Evolutionary conservation across 2,329 filamentous ascomycete species (phyloP), one percentile per base, ranked within the genome.

Genomic region (Trichoderma aggressivum): DNA sequence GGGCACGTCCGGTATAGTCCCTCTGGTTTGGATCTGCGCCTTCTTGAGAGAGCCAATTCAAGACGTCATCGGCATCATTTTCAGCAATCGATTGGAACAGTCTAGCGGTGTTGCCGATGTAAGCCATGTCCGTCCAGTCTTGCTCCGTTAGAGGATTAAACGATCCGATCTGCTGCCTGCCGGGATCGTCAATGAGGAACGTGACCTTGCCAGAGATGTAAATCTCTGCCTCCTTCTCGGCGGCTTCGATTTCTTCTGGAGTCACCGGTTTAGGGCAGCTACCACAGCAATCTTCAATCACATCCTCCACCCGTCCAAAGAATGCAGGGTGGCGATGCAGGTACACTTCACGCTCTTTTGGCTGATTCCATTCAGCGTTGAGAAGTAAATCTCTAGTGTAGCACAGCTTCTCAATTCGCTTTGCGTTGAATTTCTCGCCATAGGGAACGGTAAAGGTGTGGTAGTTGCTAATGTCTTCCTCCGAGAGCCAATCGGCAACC

Each of bases 41-140:
- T 71, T 93, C 89, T 75, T 92, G 88, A 5, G 84, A 81, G 28
- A 89, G 84, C 90, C 92, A 97, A 74, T 90, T 88, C 75, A 88
- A 80, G 3, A 97, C 91, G 73, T 89, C 86, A 47, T 92, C 89
- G 3, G 91, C 75, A 78, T 97, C 90, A 2, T 87, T 84, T 75
- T 94, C 90, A 5, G 94, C 89, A 71, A 97, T 97, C 1, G 92
- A 93, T 77, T 94, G 91, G 76, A 92, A 97, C 2, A 97, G 85
- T 18, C 87, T 85, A 47, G 89, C 89, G 1, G 92, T 94, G 74
- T 94, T 92, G 12, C 93, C 92, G 43, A 97, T 86, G 74, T 97
- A 97, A 0, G 93, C 93, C 93, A 97, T 96, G 74, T 94, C 92
- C 0, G 93, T 96, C 92, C 93, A 97, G 77, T 96, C 93, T 64